A percentile compares a stretch with the other conserved stretches of the same genome.
Conservation (phyloP, 352 stramenopile genomes). For the Phytophthora pinifolia region DNA sequence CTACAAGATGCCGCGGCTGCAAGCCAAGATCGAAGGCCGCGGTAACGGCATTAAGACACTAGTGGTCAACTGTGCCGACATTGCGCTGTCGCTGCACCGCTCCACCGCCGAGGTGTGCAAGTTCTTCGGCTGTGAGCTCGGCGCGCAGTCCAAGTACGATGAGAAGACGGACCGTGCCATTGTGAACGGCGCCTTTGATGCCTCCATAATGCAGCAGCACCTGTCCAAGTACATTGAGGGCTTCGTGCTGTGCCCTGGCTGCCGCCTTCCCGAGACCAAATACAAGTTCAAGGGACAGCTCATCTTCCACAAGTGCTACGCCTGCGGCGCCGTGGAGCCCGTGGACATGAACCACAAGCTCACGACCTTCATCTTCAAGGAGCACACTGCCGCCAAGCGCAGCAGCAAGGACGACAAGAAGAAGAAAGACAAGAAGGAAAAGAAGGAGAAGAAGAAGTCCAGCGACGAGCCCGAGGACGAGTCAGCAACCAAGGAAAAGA, state of each 20-base stretch:
- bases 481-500: constrained; percentile 52
- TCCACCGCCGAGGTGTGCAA: constrained; percentile 97
- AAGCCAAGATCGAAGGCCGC: constrained; percentile 97
- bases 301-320: constrained; percentile 98
- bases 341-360: constrained; percentile 99
- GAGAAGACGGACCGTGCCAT: constrained; percentile 95
- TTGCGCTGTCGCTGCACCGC: constrained; percentile 94
- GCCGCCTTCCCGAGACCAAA: constrained; percentile 97
- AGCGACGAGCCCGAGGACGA: constrained; percentile 74
- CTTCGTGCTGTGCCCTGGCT: constrained; percentile 98
- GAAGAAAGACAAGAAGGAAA: constrained; percentile 79
- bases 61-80: constrained; percentile 97
- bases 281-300: constrained; percentile 98
- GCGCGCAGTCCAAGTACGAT: constrained; percentile 97
- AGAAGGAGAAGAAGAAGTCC: constrained; percentile 61
- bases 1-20: constrained; percentile 98
- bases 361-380: constrained; percentile 96
- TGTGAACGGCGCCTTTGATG: constrained; percentile 97
- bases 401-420: constrained; percentile 85
- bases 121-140: constrained; percentile 99
- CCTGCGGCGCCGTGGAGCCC: constrained; percentile 96
- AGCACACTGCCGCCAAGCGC: constrained; percentile 93
- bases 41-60: constrained; percentile 99
- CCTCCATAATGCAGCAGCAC: constrained; percentile 93
- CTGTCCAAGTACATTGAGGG: constrained; percentile 98